These are phyloP conservation scores for Malbranchea zuffiana DNA, from an alignment of 2,329 filamentous ascomycete species.

Conservation along the genomic window DNA sequence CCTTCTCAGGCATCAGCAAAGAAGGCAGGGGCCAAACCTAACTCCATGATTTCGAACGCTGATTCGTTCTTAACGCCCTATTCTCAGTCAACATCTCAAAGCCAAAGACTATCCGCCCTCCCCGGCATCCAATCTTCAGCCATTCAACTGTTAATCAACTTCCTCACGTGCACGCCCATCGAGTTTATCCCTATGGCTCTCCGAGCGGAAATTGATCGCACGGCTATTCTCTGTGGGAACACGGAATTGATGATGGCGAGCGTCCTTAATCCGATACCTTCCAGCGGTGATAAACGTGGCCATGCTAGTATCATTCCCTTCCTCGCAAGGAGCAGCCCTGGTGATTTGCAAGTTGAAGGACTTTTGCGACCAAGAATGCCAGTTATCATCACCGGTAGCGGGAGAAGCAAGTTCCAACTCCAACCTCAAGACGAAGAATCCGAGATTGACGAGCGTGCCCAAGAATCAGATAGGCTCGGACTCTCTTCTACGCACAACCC, in stretches of 20 bases:
- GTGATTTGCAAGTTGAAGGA: conserved; percentile 58
- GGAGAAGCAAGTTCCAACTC: conserved; percentile 20
- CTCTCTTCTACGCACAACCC: too few species aligned
- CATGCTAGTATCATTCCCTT: conserved; percentile 71
- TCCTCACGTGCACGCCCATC: conserved; percentile 55
- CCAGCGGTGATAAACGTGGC: conserved; percentile 49
- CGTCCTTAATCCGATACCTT: conserved; percentile 63
- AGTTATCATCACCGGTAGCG: conserved; percentile 24
- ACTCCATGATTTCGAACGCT: conserved; percentile 48
- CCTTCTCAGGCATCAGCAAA: conserved; percentile 25
- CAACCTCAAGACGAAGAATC: conserved; percentile 10
- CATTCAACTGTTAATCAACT: conserved; percentile 47
- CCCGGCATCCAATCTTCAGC: conserved; percentile 47
- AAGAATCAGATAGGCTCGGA: too few species aligned
- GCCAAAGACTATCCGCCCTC: not conserved
- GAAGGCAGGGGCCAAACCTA: conserved; percentile 30
- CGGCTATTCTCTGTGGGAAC: conserved; percentile 59
- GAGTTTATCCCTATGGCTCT: conserved; percentile 58
- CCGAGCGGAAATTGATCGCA: conserved; percentile 67
- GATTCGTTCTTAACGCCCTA: conserved; percentile 56
- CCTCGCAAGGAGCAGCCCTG: conserved; percentile 54
- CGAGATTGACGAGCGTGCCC: too few species aligned
- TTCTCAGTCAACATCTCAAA: conserved; percentile 17
- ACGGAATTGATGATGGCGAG: conserved; percentile 68
- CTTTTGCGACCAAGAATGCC: conserved; percentile 48